A percentile compares a stretch with the other conserved stretches of the same genome.
Conservation (phyloP, 192 early-diverging fungal genomes). For the Physocladia obscura region DNA sequence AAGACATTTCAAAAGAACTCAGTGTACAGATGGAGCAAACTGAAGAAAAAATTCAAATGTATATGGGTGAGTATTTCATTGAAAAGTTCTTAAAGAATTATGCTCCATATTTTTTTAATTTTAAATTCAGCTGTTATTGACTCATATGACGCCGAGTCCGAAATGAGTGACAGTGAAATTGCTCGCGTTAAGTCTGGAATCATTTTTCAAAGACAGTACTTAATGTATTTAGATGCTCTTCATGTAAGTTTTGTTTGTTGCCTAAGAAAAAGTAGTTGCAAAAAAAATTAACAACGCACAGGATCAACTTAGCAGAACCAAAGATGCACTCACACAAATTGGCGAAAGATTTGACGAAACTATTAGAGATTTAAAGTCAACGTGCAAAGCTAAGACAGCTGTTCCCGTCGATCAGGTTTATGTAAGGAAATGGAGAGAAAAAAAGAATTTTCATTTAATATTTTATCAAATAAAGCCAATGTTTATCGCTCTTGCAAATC, state of each 20-base stretch:
- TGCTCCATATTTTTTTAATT: no score
- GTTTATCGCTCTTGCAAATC: slow-evolving; percentile 52
- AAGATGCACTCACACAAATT: slow-evolving; percentile 33
- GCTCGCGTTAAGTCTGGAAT: slow-evolving; percentile 35
- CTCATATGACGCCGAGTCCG: neutral
- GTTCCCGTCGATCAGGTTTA: slow-evolving; percentile 67
- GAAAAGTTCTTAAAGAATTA: neutral
- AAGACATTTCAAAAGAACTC: slow-evolving; percentile 32
- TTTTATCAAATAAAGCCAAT: slow-evolving; percentile 40
- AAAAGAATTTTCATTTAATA: neutral
- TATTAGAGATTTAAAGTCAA: slow-evolving; percentile 48
- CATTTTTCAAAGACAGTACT: slow-evolving; percentile 50
- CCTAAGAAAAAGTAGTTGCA: neutral
- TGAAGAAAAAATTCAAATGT: slow-evolving; percentile 47
- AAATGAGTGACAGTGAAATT: neutral
- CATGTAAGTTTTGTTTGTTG: slow-evolving; percentile 34
- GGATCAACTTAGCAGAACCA: slow-evolving; percentile 46
- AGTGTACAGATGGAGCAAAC: slow-evolving; percentile 35
- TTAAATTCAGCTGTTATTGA: neutral
- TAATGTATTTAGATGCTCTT: slow-evolving; percentile 62
- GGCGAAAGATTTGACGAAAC: slow-evolving; percentile 44
- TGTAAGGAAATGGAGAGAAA: slow-evolving; percentile 39
- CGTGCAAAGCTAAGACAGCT: slow-evolving; percentile 58
- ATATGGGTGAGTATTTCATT: slow-evolving; percentile 30
- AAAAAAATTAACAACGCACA: slow-evolving; percentile 15